Conservation (phyloP, 352 stramenopile genomes). For the Phytophthora hybrid region DNA sequence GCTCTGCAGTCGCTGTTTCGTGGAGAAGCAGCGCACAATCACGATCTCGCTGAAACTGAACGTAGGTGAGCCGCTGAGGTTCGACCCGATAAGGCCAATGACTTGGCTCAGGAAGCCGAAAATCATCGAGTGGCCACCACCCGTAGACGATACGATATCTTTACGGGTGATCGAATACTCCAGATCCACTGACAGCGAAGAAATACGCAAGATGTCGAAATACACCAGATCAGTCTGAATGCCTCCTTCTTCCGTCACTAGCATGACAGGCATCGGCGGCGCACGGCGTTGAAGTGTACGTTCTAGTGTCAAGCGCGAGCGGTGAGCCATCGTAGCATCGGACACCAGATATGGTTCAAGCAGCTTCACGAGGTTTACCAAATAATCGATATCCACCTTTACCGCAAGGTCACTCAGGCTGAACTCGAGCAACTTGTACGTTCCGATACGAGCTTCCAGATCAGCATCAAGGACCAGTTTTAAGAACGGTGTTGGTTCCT, state of each 20-base stretch:
- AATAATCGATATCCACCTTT: constrained; percentile 88
- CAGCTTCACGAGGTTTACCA: constrained; percentile 84
- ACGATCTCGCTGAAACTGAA: constrained; percentile 90
- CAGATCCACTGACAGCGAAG: constrained; percentile 74
- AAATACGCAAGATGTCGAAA: constrained; percentile 83
- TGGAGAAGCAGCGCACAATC: constrained; percentile 86
- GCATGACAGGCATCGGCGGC: constrained; percentile 66
- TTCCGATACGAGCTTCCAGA: constrained; percentile 73
- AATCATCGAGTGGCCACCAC: constrained; percentile 74
- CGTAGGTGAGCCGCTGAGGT: constrained; percentile 83
- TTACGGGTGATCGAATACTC: constrained; percentile 89
- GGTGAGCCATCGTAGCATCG: constrained; percentile 65
- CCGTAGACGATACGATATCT: constrained; percentile 76
- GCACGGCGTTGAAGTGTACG: constrained; percentile 65
- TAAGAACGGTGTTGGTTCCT: constrained; percentile 67
- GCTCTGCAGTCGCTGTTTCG: constrained; percentile 77
- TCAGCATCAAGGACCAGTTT: constrained; percentile 83
- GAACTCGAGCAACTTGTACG: constrained; percentile 87
- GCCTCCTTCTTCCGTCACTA: constrained; percentile 63
- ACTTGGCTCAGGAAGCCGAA: constrained; percentile 85
- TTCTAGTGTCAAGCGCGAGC: constrained; percentile 69
- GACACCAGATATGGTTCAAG: constrained; percentile 83
- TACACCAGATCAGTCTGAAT: constrained; percentile 85
- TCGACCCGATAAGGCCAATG: constrained; percentile 84
- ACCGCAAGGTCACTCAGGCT: constrained; percentile 72